These are phyloP conservation scores for Cutaneotrichosporon sp. DNA, from an alignment of 1,284 basidiomycete genomes.

Conservation along the genomic window DNA sequence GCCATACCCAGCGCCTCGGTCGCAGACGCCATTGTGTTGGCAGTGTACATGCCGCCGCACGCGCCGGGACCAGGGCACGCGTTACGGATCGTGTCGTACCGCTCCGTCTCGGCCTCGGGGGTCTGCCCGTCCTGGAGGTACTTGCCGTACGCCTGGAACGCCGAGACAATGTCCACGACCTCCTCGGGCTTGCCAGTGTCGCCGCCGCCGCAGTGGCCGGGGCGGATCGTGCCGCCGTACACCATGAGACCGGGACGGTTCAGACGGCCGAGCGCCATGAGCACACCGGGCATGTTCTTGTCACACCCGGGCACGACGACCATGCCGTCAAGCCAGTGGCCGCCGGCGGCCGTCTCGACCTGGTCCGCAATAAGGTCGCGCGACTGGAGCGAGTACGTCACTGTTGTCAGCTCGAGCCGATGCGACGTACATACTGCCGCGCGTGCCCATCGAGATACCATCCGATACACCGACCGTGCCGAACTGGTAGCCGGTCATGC, in stretches of 20 bases:
- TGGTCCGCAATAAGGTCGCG: constrained; percentile 95
- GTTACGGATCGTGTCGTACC: constrained; percentile 79
- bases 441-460: constrained; percentile 94
- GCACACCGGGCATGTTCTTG: constrained; percentile 95
- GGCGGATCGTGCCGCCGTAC: constrained; percentile 88
- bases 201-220: constrained; percentile 71
- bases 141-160: constrained; percentile 91
- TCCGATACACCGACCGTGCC: constrained; percentile 96
- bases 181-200: constrained; percentile 42
- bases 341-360: constrained; percentile 92
- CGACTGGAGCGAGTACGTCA: constrained; percentile 92
- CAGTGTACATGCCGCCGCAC: constrained; percentile 90
- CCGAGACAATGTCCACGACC: constrained; percentile 84
- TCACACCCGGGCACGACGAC: constrained; percentile 94
- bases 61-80: constrained; percentile 93
- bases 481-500: constrained; percentile 91
- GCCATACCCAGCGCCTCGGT: constrained; percentile 91
- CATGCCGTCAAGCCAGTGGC: constrained; percentile 98
- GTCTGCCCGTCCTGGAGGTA: constrained; percentile 86
- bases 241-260: constrained; percentile 95
- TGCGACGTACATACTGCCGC: constrained; percentile 53
- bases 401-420: constrained; percentile 17
- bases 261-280: constrained; percentile 86
- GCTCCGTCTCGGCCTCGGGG: constrained; percentile 67
- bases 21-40: constrained; percentile 92